These are phyloP conservation scores for Fusarium brevicatenulatum DNA, from an alignment of 2,329 filamentous ascomycete species.

Conservation along the genomic window DNA sequence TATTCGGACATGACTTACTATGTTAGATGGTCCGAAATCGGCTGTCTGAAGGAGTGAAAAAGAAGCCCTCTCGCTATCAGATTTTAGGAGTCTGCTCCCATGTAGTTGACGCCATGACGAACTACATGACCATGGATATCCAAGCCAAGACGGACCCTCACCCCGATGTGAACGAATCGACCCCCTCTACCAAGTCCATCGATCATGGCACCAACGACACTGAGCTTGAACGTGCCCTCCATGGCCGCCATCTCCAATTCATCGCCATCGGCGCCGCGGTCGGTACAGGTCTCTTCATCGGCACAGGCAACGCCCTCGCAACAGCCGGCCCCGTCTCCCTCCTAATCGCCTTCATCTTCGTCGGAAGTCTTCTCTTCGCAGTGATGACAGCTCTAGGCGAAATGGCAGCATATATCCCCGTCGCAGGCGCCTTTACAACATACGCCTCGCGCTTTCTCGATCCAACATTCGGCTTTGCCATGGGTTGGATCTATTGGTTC, in stretches of 20 bases:
- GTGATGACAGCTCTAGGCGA: slow-evolving; percentile 56
- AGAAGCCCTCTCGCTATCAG: fast-evolving
- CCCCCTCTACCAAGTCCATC: slow-evolving; percentile 14
- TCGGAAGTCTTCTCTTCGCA: slow-evolving; percentile 18
- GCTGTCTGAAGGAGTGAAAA: background rate
- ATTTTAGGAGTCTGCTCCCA: too few relatives aligned
- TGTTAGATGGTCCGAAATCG: background rate
- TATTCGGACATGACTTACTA: too few relatives aligned
- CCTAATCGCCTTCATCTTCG: slow-evolving; percentile 25
- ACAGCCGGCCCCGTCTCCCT: slow-evolving; percentile 19
- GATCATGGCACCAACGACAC: slow-evolving; percentile 55
- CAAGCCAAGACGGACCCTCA: slow-evolving; percentile 2
- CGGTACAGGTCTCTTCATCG: slow-evolving; percentile 71
- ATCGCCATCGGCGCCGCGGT: slow-evolving; percentile 62
- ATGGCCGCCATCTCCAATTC: slow-evolving; percentile 71
- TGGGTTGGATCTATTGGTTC: slow-evolving; percentile 72
- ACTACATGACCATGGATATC: slow-evolving; percentile 18
- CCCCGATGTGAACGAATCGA: background rate
- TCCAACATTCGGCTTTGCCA: slow-evolving; percentile 64
- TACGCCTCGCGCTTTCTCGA: slow-evolving; percentile 63
- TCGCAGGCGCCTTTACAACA: slow-evolving; percentile 66
- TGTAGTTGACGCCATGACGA: background rate
- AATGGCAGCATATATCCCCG: slow-evolving; percentile 65
- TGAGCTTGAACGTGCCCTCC: slow-evolving; percentile 66
- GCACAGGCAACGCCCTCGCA: slow-evolving; percentile 18